A percentile compares a stretch with the other conserved stretches of the same genome.
Evolutionary conservation across 495 filamentous ascomycete genomes (phyloP).

Genomic region (Sphaerosporella brunnea): DNA sequence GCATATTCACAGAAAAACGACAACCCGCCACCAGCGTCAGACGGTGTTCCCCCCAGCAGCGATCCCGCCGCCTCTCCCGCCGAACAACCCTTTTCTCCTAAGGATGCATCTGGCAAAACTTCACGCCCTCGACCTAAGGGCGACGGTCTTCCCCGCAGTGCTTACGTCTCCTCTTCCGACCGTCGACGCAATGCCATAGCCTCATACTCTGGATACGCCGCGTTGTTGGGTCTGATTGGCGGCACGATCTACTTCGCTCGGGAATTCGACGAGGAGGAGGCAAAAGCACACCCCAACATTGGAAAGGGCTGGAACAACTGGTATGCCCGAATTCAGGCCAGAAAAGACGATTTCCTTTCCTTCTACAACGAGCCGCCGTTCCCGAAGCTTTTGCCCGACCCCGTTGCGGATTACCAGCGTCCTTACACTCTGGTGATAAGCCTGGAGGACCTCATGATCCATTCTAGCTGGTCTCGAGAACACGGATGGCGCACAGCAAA

Average conservation of each 20-base stretch:
- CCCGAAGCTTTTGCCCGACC: constrained; percentile 77
- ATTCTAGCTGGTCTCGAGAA: constrained; percentile 82
- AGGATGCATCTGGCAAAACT: neutral
- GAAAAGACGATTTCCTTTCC: constrained; percentile 50
- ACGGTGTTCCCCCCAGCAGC: too few relatives aligned
- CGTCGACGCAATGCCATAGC: constrained; percentile 53
- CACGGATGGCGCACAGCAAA: constrained; percentile 94
- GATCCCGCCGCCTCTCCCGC: neutral
- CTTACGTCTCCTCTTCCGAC: constrained; percentile 81
- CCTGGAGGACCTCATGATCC: constrained; percentile 82
- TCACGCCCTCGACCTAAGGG: neutral
- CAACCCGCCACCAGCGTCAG: too few relatives aligned
- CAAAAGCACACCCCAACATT: constrained; percentile 48
- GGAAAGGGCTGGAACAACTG: constrained; percentile 44
- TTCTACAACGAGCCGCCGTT: constrained; percentile 97
- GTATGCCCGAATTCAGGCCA: constrained; percentile 64
- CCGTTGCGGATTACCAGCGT: constrained; percentile 58
- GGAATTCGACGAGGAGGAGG: constrained; percentile 61
- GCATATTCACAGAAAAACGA: too few relatives aligned
- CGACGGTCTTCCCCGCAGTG: constrained; percentile 36
- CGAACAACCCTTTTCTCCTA: neutral
- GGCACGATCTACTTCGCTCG: constrained; percentile 53
- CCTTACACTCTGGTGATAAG: constrained; percentile 89
- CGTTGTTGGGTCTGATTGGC: constrained; percentile 33
- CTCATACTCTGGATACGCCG: constrained; percentile 43